Conservation (phyloP, 2,329 filamentous ascomycete genomes). For the Metarhizium sp. region DNA sequence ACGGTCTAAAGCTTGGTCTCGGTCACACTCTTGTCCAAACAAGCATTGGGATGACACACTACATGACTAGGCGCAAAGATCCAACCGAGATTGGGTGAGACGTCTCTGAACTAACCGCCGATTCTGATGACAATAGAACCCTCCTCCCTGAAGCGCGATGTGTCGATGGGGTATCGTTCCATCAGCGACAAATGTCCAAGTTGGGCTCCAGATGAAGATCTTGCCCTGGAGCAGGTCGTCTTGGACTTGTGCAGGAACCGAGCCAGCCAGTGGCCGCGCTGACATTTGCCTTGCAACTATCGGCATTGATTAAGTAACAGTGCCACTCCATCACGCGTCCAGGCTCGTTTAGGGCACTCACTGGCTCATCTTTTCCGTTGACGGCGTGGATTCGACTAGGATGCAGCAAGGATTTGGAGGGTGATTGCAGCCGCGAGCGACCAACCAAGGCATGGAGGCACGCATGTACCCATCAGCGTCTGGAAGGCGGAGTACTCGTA, state of each 20-base stretch:
- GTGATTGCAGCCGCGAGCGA: background rate
- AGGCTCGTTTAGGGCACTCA: background rate
- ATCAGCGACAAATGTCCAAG: too few species aligned
- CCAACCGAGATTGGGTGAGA: constrained; percentile 6
- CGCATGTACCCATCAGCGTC: background rate
- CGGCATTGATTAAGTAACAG: background rate
- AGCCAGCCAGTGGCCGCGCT: too few species aligned
- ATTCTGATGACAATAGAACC: too few species aligned
- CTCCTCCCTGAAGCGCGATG: too few species aligned
- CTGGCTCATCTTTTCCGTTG: background rate
- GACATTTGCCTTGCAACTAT: too few species aligned
- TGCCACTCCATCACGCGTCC: background rate
- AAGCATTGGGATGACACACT: background rate
- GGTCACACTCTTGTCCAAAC: background rate
- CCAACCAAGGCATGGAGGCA: background rate
- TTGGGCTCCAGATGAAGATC: too few species aligned
- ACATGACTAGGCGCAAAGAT: background rate
- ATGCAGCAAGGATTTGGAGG: background rate
- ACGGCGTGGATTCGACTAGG: background rate
- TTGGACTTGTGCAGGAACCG: too few species aligned
- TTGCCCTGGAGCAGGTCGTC: too few species aligned
- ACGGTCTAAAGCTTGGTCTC: background rate
- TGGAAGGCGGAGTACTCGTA: background rate
- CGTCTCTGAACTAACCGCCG: background rate
- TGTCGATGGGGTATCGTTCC: too few species aligned